Conservation (phyloP, 2,329 filamentous ascomycete species). For the Incumbomyces lentus region DNA sequence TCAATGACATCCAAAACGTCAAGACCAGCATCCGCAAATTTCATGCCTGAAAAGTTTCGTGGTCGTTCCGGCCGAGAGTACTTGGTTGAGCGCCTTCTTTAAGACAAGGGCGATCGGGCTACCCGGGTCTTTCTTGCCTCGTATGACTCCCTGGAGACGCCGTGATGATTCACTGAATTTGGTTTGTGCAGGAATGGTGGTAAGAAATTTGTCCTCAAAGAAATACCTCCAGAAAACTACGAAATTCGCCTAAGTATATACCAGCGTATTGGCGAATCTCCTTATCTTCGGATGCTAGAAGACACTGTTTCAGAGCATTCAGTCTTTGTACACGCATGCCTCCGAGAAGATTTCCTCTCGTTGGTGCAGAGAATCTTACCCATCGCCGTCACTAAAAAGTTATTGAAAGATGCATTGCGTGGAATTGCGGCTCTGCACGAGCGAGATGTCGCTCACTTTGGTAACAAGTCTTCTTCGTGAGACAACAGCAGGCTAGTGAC, state of each 20-base stretch:
- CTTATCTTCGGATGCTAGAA: constrained; percentile 29
- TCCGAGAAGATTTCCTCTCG: constrained; percentile 34
- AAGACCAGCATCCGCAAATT: no score
- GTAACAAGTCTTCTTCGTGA: constrained; percentile 12
- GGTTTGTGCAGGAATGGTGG: background rate
- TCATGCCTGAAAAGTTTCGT: no score
- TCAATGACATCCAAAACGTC: no score
- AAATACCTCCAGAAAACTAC: constrained; percentile 20
- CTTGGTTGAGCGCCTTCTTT: constrained; percentile 9
- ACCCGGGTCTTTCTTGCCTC: constrained; percentile 6
- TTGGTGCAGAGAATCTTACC: constrained; percentile 33
- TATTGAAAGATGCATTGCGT: constrained; percentile 33
- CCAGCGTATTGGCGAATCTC: constrained; percentile 16
- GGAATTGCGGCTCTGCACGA: constrained; percentile 25
- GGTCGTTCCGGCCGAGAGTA: constrained; percentile 13
- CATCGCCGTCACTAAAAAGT: constrained; percentile 29
- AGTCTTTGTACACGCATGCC: constrained; percentile 38
- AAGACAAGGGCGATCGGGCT: constrained; percentile 8
- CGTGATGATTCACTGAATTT: constrained; percentile 1
- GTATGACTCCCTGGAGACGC: background rate
- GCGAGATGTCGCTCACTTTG: constrained; percentile 23
- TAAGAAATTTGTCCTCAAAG: constrained; percentile 21
- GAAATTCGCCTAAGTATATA: constrained; percentile 11
- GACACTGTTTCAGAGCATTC: constrained; percentile 36
- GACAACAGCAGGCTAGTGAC: constrained; percentile 8